Percentiles rank a stretch among this genome's conserved stretches.
Conservation (phyloP, 2,329 filamentous ascomycete species). For the Parastagonospora nodorum region DNA sequence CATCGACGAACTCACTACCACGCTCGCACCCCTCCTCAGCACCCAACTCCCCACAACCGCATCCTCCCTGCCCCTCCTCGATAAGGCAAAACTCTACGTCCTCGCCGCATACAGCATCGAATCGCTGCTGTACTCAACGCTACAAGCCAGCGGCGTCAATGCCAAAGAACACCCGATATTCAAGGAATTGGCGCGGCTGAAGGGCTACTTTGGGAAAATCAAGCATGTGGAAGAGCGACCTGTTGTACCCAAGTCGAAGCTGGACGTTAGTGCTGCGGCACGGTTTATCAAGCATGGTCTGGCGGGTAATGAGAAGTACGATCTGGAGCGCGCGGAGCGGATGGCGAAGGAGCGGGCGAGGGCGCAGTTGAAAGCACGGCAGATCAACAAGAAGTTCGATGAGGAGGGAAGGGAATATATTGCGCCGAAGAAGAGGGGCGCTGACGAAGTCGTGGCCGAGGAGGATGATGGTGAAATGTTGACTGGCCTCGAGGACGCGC, state of each 20-base stretch:
- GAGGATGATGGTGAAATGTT: constrained; percentile 18
- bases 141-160: constrained; percentile 77
- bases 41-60: constrained; percentile 69
- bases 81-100: constrained; percentile 94
- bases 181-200: constrained; percentile 82
- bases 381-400: constrained; percentile 36
- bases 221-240: constrained; percentile 66
- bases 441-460: constrained; percentile 19
- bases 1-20: constrained; percentile 77
- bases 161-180: constrained; percentile 86
- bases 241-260: constrained; percentile 57
- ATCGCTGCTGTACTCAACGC: constrained; percentile 81
- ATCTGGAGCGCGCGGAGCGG: constrained; percentile 46
- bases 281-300: constrained; percentile 84
- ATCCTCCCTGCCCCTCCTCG: constrained; percentile 83
- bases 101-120: constrained; percentile 87
- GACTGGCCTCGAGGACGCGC: constrained; percentile 17
- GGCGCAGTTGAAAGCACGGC: constrained; percentile 26
- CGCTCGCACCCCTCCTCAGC: constrained; percentile 73
- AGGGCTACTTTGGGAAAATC: constrained; percentile 92
- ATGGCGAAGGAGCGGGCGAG: constrained; percentile 42
- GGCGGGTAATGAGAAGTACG: constrained; percentile 56
- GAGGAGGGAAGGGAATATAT: constrained; percentile 27
- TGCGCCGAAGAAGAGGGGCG: constrained; percentile 33
- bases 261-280: constrained; percentile 77